Percentiles rank a stretch among this genome's conserved stretches.
Conservation (phyloP, 495 filamentous ascomycete genomes). For the Penicillium bovifimosum region DNA sequence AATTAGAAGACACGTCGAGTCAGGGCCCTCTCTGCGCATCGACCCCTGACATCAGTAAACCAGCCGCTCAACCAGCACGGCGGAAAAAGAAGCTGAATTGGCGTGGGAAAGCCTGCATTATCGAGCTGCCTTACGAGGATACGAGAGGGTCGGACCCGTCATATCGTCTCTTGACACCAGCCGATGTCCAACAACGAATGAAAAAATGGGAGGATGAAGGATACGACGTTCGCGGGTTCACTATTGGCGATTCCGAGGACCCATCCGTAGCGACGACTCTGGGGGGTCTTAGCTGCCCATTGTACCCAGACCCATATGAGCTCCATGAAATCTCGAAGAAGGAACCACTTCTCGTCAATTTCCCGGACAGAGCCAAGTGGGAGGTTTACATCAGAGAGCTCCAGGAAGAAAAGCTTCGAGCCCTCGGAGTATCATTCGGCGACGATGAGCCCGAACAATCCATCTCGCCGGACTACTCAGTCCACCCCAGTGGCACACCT, state of each 20-base stretch:
- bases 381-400: conserved; percentile 73
- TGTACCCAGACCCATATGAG: conserved; percentile 66
- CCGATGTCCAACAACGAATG: conserved; percentile 60
- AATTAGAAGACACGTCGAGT: conserved; percentile 1
- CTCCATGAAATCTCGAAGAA: conserved; percentile 47
- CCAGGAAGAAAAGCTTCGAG: conserved; percentile 84
- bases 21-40: conserved; percentile 12
- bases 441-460: conserved; percentile 62
- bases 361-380: conserved; percentile 79
- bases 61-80: conserved; percentile 24
- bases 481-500: conserved; percentile 50
- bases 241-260: conserved; percentile 44
- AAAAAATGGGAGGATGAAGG: conserved; percentile 67
- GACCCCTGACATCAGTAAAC: conserved; percentile 13
- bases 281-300: conserved; percentile 59
- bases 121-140: conserved; percentile 65
- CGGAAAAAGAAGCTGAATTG: conserved; percentile 48
- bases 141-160: conserved; percentile 52
- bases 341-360: conserved; percentile 53
- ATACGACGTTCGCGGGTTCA: conserved; percentile 71
- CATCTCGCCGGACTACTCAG: conserved; percentile 69
- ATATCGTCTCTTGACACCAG: conserved; percentile 52
- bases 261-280: conserved; percentile 22
- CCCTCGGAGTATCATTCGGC: conserved; percentile 76
- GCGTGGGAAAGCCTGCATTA: conserved; percentile 68